These are phyloP conservation scores for Collybiopsis luxurians DNA, from an alignment of 768 basidiomycete species.

Conservation along the genomic window DNA sequence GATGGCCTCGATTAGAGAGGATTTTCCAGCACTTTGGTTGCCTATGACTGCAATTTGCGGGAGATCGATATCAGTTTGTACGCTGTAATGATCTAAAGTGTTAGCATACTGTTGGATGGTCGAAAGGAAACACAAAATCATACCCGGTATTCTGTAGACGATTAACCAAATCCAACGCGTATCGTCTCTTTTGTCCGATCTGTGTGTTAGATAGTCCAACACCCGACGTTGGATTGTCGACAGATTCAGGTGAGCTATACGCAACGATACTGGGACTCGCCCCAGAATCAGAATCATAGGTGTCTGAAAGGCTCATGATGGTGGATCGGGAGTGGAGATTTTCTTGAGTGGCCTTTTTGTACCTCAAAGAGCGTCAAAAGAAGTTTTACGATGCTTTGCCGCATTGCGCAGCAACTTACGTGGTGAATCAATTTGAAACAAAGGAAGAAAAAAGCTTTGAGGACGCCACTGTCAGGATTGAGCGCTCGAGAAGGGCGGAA, in stretches of 20 bases:
- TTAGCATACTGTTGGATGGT: no score
- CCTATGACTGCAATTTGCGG: conserved; percentile 76
- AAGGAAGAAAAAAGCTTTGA: no score
- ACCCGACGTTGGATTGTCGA: neutral
- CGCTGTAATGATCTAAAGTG: conserved; percentile 43
- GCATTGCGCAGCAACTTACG: no score
- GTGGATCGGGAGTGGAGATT: neutral
- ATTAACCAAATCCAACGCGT: conserved; percentile 59
- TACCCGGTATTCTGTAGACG: conserved; percentile 63
- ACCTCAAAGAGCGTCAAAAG: neutral
- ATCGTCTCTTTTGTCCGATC: conserved; percentile 38
- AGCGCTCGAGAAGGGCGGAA: no score
- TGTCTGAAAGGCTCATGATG: neutral
- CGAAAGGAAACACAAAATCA: conserved; percentile 8
- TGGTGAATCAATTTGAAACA: no score
- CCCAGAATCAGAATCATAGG: neutral
- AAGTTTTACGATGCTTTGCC: no score
- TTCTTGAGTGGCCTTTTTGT: neutral
- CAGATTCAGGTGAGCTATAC: no score
- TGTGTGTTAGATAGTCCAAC: conserved; percentile 54
- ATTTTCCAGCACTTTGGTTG: conserved; percentile 72
- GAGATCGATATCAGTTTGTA: conserved; percentile 67
- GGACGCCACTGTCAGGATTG: no score
- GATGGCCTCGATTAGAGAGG: conserved; percentile 74
- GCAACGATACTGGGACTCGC: neutral